Evolutionary conservation across 768 basidiomycete genomes (phyloP), one percentile per base, ranked within the genome.

Genomic region (Glaciozyma martinii): DNA sequence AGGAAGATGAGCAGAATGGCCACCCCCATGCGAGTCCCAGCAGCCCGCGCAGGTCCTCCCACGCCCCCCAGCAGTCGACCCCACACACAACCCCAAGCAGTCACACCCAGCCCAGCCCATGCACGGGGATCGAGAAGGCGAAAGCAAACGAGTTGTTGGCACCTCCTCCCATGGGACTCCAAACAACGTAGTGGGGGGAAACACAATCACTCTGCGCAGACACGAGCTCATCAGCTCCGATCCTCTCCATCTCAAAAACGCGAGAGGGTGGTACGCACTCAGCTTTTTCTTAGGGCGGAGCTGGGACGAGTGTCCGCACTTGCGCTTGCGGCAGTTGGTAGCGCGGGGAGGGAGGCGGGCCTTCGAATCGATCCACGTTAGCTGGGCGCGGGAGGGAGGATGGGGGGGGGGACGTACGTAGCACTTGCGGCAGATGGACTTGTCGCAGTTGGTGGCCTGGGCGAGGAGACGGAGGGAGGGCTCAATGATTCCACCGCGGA

Each of bases 361-460:
- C 23, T n/a, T 25, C 23, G 15, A 6, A 9, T 21, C 6, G 5
- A 25, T 5, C 6, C 15, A n/a, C 50, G 50, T n/a, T 13, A 52
- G 50, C 27, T 15, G 10, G 13, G 19, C 6, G 3, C 19, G 46
- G 15, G 49, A 25, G 5, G 49, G 27, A 9, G 49, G 25, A 27
- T 10, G 49, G 9, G 23, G 25, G 16, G n/a, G 25, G 12, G 16
- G 30, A 29, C 53, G n/a, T 19, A 27, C 95, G 79, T 98, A 98
- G 82, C 95, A 98, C 80, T 97, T 97, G 79, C 95, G 91, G 84
- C 95, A 98, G 75, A 97, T 97, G 78, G 93, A 90, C 83, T 71
- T 72, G 57, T 73, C 73, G 62, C 71, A 74, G 78, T 97, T 97
- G 85, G 92, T 95, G 79, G 94, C 94, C 77, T 87, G 83, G 64